Conservation (phyloP, 2,329 filamentous ascomycete genomes). For the Hirsutella rhossiliensis region DNA sequence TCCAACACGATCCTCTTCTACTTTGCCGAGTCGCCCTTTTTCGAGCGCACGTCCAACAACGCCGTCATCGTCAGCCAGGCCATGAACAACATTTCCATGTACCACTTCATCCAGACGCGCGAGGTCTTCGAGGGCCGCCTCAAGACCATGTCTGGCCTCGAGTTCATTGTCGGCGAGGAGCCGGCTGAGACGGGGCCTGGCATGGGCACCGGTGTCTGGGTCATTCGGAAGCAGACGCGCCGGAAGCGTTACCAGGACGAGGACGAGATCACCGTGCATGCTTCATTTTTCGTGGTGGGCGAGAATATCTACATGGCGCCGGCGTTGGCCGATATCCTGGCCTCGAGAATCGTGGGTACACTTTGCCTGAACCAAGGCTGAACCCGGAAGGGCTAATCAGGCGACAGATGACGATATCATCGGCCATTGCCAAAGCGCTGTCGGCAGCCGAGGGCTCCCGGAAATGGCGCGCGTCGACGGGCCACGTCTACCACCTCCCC, state of each 20-base stretch:
- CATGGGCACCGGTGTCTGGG: slow-evolving; percentile 57
- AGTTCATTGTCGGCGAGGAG: slow-evolving; percentile 55
- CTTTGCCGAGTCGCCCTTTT: slow-evolving; percentile 56
- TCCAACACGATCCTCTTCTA: slow-evolving; percentile 55
- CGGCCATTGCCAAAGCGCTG: slow-evolving; percentile 39
- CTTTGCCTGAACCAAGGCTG: not conserved
- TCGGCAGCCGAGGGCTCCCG: slow-evolving; percentile 36
- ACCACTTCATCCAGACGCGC: slow-evolving; percentile 44
- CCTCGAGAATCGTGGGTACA: slow-evolving; percentile 41
- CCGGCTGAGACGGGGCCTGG: slow-evolving; percentile 50
- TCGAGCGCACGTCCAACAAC: slow-evolving; percentile 57
- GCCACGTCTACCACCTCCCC: slow-evolving; percentile 37
- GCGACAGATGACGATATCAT: slow-evolving; percentile 39
- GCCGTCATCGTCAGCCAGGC: slow-evolving; percentile 50
- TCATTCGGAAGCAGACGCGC: slow-evolving; percentile 56
- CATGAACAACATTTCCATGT: slow-evolving; percentile 47
- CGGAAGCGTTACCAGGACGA: slow-evolving; percentile 42
- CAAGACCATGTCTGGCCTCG: slow-evolving; percentile 52
- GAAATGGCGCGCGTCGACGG: slow-evolving; percentile 41
- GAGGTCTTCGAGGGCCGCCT: slow-evolving; percentile 52
- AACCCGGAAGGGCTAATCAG: not conserved
- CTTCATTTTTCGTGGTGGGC: slow-evolving; percentile 52
- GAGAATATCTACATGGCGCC: slow-evolving; percentile 58
- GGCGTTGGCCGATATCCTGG: slow-evolving; percentile 45
- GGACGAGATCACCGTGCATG: slow-evolving; percentile 47